Evolutionary conservation across 23 red algal genomes (phyloP).

Genomic region (Gracilaria caudata): DNA sequence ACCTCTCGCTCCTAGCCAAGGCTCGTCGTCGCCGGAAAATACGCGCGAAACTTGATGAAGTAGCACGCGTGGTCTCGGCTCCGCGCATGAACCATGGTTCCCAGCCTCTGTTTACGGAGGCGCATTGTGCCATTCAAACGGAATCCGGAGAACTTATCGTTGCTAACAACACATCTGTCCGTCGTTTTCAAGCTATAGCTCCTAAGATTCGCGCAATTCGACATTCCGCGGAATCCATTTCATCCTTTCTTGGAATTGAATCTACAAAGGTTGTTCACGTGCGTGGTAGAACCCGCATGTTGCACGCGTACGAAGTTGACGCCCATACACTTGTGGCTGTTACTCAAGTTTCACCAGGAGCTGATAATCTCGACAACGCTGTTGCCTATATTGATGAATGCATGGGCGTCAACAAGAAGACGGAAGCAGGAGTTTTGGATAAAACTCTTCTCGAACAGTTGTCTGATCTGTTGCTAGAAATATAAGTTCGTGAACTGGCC

Average conservation of each 20-base stretch:
- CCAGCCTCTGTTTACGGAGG: conserved; percentile 32
- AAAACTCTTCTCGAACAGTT: conserved; percentile 28
- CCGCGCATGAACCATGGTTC: conserved; percentile 27
- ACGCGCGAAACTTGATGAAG: conserved; percentile 63
- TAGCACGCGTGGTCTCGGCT: conserved; percentile 38
- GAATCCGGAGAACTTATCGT: conserved; percentile 51
- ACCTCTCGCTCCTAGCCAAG: conserved; percentile 52
- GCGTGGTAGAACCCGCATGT: conserved; percentile 17
- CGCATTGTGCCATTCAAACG: conserved; percentile 59
- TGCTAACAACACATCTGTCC: conserved; percentile 32
- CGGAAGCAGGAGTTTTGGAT: not conserved
- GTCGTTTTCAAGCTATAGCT: conserved; percentile 46
- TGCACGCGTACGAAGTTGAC: conserved; percentile 53
- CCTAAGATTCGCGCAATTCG: conserved; percentile 57
- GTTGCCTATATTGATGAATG: conserved; percentile 51
- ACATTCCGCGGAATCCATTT: conserved; percentile 23
- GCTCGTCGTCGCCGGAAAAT: conserved; percentile 65
- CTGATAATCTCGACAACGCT: conserved; percentile 46
- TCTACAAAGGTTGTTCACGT: conserved; percentile 38
- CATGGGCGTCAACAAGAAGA: conserved; percentile 36
- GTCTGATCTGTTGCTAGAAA: not conserved
- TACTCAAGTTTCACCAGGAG: conserved; percentile 50
- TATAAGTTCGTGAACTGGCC: not conserved
- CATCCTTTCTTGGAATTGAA: conserved; percentile 19
- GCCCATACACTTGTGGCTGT: conserved; percentile 50